These are phyloP conservation scores for Microsporum ferrugineum DNA, from an alignment of 2,329 filamentous ascomycete genomes.

Conservation along the genomic window DNA sequence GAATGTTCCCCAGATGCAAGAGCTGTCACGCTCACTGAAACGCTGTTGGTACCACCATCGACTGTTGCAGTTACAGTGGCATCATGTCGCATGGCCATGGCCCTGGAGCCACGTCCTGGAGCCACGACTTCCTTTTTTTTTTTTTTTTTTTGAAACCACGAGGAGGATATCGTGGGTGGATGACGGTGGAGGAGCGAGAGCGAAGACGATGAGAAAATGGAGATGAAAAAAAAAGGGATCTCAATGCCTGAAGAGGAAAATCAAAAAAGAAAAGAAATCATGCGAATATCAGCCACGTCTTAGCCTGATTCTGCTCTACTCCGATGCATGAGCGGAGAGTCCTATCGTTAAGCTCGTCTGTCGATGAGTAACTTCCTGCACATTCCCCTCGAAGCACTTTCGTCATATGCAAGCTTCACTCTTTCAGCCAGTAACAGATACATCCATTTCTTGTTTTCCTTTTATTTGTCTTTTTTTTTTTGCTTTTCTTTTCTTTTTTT, in stretches of 20 bases:
- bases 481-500: not conserved
- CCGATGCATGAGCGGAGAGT: constrained; percentile 2
- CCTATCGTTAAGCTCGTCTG: not conserved
- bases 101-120: not conserved
- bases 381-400: not conserved
- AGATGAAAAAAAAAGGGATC: not conserved
- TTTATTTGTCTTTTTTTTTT: not conserved
- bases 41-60: constrained; percentile 11
- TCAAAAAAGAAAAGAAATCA: not conserved
- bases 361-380: not conserved
- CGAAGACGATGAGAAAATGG: not conserved
- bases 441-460: not conserved
- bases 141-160: not conserved
- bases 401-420: not conserved
- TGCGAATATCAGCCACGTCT: constrained; percentile 3
- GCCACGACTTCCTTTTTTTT: not conserved
- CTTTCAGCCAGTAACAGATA: not conserved
- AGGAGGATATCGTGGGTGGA: not conserved
- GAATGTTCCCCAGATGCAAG: not conserved
- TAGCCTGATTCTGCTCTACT: constrained; percentile 1
- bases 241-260: not conserved
- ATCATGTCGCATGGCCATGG: not conserved
- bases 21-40: constrained; percentile 5
- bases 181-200: not conserved
- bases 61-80: constrained; percentile 12